Conservation (phyloP, 2,329 filamentous ascomycete genomes). For the Neonectria magnoliae region DNA sequence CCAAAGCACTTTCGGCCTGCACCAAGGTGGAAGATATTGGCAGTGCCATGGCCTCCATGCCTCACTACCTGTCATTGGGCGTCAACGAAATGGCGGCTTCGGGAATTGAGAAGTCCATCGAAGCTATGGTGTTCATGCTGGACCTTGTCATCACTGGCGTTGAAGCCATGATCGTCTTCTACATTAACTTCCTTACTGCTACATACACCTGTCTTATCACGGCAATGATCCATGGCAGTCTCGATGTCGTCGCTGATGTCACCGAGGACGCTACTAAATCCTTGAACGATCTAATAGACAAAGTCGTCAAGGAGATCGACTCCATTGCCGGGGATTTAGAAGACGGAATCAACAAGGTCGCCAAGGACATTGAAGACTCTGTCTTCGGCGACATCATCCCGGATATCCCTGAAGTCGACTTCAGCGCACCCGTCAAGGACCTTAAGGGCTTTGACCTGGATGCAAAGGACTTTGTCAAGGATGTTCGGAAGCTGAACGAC, state of each 20-base stretch:
- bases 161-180: constrained; percentile 88
- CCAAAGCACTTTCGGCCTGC: constrained; percentile 87
- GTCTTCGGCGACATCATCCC: constrained; percentile 62
- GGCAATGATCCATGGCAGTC: constrained; percentile 80
- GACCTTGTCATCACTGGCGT: constrained; percentile 83
- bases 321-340: constrained; percentile 61
- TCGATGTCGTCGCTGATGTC: constrained; percentile 71
- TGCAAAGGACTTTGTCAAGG: constrained; percentile 72
- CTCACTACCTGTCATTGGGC: constrained; percentile 89
- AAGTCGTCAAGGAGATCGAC: constrained; percentile 69
- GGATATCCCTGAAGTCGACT: constrained; percentile 65
- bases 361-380: constrained; percentile 51
- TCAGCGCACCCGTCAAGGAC: constrained; percentile 70
- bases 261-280: constrained; percentile 63
- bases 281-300: constrained; percentile 61
- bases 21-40: constrained; percentile 92
- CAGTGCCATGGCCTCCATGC: constrained; percentile 97
- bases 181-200: constrained; percentile 89
- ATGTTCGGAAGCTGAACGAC: constrained; percentile 76
- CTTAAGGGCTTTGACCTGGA: constrained; percentile 76
- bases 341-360: constrained; percentile 61
- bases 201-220: constrained; percentile 93
- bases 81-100: constrained; percentile 87
- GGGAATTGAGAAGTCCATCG: constrained; percentile 82
- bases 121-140: constrained; percentile 82